phyloP scores from a whole-genome alignment of 2,329 filamentous ascomycete species.

The Fusarium armeniacum region DNA sequence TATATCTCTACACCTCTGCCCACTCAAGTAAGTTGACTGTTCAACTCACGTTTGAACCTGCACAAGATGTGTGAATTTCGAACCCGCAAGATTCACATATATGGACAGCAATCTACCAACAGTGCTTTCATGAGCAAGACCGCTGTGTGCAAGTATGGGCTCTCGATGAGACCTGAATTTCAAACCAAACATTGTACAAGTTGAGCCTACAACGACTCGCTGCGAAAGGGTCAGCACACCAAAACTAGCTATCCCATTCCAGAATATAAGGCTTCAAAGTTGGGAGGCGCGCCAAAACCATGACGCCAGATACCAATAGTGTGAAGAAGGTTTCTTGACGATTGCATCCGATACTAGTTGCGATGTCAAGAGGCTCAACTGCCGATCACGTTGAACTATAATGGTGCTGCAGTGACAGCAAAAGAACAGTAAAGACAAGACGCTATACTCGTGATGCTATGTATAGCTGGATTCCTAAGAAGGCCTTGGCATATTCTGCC shows the following conservation, averaged over 20 bases:
- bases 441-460: background rate
- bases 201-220: background rate
- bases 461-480: background rate
- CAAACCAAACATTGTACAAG: background rate
- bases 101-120: background rate
- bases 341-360: background rate
- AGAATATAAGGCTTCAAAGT: no score
- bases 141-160: no score
- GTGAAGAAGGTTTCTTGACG: background rate
- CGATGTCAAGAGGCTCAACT: background rate
- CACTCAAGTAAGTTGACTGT: background rate
- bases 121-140: background rate
- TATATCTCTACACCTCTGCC: background rate
- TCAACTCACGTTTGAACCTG: background rate
- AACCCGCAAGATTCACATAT: background rate
- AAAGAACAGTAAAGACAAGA: no score
- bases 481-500: background rate
- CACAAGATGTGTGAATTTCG: background rate
- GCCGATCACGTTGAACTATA: background rate
- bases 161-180: background rate
- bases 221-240: background rate
- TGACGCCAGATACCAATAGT: background rate
- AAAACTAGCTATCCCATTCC: background rate
- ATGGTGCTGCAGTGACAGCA: background rate
- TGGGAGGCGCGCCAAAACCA: background rate